Percentiles rank a stretch among this genome's conserved stretches.
Evolutionary conservation across 495 filamentous ascomycete species (phyloP).

Genomic region (Tricharina praecox): DNA sequence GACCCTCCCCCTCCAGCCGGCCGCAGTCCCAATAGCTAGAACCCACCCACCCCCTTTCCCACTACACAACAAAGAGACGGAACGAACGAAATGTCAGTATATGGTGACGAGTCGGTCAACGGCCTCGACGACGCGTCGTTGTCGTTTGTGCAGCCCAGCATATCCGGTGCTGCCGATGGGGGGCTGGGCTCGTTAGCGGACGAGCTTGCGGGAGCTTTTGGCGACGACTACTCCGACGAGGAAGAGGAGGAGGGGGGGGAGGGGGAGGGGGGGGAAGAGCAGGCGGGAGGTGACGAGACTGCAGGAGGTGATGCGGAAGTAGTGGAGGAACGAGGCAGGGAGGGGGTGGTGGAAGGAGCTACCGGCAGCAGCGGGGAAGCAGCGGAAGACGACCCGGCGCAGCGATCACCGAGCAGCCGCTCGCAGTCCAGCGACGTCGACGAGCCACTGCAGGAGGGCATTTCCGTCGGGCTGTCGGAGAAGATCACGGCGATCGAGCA

Average conservation of each 20-base stretch:
- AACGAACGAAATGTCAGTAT: no score
- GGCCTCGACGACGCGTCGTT: conserved; percentile 3
- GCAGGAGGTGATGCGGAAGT: not conserved
- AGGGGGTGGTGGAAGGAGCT: not conserved
- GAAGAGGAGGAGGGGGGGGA: conserved; percentile 42
- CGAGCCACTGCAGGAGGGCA: conserved; percentile 1
- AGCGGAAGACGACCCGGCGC: not conserved
- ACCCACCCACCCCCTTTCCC: no score
- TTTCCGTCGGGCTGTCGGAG: conserved; percentile 15
- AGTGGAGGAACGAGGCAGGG: conserved; percentile 1
- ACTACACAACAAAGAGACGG: no score
- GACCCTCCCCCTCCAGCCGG: no score
- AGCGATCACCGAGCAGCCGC: conserved; percentile 38
- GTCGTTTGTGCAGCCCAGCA: not conserved
- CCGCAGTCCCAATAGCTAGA: no score
- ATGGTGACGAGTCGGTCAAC: conserved; percentile 7
- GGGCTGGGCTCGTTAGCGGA: conserved; percentile 74
- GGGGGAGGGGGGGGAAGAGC: conserved; percentile 28
- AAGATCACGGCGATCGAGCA: conserved; percentile 26
- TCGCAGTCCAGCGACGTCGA: conserved; percentile 40
- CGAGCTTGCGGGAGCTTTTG: conserved; percentile 48
- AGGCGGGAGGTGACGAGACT: conserved; percentile 8
- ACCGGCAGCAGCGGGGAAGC: not conserved
- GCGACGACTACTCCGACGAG: conserved; percentile 39
- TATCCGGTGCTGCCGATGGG: conserved; percentile 24